Evolutionary conservation across 352 stramenopile species (phyloP).

Genomic region (Phytopythium kandeliae): DNA sequence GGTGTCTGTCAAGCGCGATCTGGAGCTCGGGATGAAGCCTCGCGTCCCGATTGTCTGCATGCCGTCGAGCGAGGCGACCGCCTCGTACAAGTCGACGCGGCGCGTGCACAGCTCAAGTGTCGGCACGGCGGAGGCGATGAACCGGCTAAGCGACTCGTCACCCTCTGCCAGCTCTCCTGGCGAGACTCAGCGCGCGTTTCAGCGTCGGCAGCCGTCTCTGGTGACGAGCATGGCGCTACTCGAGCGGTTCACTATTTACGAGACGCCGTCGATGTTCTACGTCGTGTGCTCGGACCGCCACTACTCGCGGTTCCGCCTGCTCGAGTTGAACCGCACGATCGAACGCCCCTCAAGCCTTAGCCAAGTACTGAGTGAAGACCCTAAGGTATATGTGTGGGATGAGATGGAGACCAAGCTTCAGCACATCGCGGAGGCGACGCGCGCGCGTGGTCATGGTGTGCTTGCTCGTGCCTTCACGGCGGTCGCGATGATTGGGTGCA

Average conservation of each 20-base stretch:
- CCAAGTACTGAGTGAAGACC: slow-evolving; percentile 63
- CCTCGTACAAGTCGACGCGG: slow-evolving; percentile 13
- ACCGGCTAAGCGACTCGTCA: slow-evolving; percentile 1
- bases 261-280: slow-evolving; percentile 65
- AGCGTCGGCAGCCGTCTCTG: slow-evolving; percentile 61
- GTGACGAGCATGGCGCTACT: slow-evolving; percentile 57
- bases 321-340: slow-evolving; percentile 66
- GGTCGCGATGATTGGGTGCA: slow-evolving; percentile 97
- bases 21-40: slow-evolving; percentile 56
- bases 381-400: slow-evolving; percentile 63
- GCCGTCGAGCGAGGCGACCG: slow-evolving; percentile 26
- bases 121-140: slow-evolving; percentile 2
- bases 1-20: slow-evolving; percentile 67
- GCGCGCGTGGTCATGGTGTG: slow-evolving; percentile 25
- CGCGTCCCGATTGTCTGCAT: slow-evolving; percentile 58
- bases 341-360: slow-evolving; percentile 47
- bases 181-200: slow-evolving; percentile 12
- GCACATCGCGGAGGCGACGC: slow-evolving; percentile 41
- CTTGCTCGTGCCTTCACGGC: slow-evolving; percentile 81
- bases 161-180: neutral
- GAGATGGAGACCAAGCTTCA: slow-evolving; percentile 80
- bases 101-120: slow-evolving; percentile 10
- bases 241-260: slow-evolving; percentile 83
- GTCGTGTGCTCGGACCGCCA: slow-evolving; percentile 83
- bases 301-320: slow-evolving; percentile 73